These are phyloP conservation scores for Paragyromitra xinjiangensis DNA, from an alignment of 495 filamentous ascomycete species.

Conservation along the genomic window DNA sequence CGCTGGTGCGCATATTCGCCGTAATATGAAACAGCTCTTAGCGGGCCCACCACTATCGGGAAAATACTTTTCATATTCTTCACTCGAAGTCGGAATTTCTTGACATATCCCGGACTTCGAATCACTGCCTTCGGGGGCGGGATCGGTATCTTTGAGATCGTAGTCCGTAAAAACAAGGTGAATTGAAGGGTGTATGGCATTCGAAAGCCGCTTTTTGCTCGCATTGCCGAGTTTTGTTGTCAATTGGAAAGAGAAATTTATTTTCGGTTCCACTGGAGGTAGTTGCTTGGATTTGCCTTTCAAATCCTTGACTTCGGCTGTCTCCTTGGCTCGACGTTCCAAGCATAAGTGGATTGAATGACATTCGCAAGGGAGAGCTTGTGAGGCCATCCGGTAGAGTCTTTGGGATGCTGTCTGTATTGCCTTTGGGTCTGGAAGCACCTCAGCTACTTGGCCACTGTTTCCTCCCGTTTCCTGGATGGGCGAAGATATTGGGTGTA, in stretches of 20 bases:
- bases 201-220: background rate
- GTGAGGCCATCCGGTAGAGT: conserved; percentile 6
- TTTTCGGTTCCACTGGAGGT: background rate
- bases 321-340: background rate
- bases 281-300: conserved; percentile 7
- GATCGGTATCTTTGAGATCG: background rate
- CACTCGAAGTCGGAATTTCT: background rate
- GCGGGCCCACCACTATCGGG: background rate
- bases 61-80: conserved; percentile 19
- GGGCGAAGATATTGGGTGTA: background rate
- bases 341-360: conserved; percentile 11
- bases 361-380: conserved; percentile 13
- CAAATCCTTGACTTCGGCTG: background rate
- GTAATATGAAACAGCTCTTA: conserved; percentile 20
- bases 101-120: conserved; percentile 17
- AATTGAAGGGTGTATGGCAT: background rate
- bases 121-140: background rate
- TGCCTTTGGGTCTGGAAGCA: background rate
- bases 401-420: conserved; percentile 9
- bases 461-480: background rate
- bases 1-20: background rate
- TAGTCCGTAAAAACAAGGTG: conserved; percentile 21
- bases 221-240: background rate
- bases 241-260: conserved; percentile 28
- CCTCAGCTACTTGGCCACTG: background rate